Conservation (phyloP, 2,329 filamentous ascomycete species). For the Xylaria sp. region DNA sequence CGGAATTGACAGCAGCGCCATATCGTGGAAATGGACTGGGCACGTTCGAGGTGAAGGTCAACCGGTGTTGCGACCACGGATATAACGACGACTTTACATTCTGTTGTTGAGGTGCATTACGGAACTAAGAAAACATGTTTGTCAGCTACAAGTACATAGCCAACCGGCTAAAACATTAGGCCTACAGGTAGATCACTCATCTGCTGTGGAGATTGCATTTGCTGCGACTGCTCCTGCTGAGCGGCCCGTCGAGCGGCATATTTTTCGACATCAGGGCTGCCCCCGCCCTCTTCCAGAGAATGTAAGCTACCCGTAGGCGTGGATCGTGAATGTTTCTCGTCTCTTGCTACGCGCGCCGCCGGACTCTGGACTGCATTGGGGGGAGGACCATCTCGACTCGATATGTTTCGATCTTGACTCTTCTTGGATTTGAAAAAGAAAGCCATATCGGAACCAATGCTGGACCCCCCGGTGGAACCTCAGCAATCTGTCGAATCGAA, state of each 20-base stretch:
- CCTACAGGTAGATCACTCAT: constrained; percentile 54
- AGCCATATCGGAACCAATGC: constrained; percentile 69
- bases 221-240: constrained; percentile 59
- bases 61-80: constrained; percentile 90
- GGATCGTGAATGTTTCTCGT: constrained; percentile 71
- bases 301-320: constrained; percentile 82
- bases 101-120: constrained; percentile 54
- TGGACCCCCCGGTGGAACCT: constrained; percentile 48
- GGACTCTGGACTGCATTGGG: constrained; percentile 62
- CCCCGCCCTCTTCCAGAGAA: constrained; percentile 70
- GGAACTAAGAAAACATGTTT: constrained; percentile 54
- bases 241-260: constrained; percentile 65
- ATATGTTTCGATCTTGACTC: constrained; percentile 70
- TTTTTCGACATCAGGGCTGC: constrained; percentile 71
- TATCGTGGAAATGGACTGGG: constrained; percentile 94
- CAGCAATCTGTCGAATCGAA: constrained; percentile 39
- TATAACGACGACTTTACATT: constrained; percentile 84
- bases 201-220: constrained; percentile 37
- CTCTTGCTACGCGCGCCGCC: constrained; percentile 60
- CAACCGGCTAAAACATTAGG: constrained; percentile 30
- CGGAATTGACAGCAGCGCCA: constrained; percentile 92
- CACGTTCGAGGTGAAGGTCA: constrained; percentile 81
- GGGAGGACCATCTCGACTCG: constrained; percentile 64
- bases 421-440: constrained; percentile 88
- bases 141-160: constrained; percentile 21